Base-by-base conservation (phyloP, 2,329 filamentous ascomycete species). In the Arachnomyces sp. region DNA sequence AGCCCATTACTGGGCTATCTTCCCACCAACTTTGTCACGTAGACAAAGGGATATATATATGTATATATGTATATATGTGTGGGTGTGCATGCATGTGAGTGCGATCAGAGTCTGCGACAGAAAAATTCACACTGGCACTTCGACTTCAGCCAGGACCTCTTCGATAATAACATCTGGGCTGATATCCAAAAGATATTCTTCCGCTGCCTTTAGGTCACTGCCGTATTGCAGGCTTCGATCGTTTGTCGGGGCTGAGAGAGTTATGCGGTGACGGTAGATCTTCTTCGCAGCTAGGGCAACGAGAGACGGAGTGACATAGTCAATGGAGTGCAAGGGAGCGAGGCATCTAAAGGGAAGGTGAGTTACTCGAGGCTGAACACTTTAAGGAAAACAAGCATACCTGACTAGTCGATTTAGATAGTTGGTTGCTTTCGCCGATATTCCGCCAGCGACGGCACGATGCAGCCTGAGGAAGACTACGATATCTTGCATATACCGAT, bases 201-300 rank as follows among this genome's bases (percentile, higher is more conserved):
- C 71, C 1, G 95, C 77, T 3, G 84, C 83, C 20, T 74, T 71
- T 0, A 82, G 50, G 39, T 83, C 79, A 59, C 90, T 95, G 0
- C 92, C 92, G 79, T 93, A 98, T 59, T 94, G 86, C 68, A 94
- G 74, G 58, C 88, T 95, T 35, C 88, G 74, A 65, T 96, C 92
- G 42, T 79, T 77, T 45, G 78, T 74, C 1, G 85, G 74, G 1
- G 66, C 63, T 0, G 82, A 77, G 40, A 95, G 74, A 11, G 76
- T 63, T 25, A 98, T 79, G 7, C 88, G 81, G 64, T 98, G 92
- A 13, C 83, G 72, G 56, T 94, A 98, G 16, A 94, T 76, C 65
- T 96, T 96, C 45, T 78, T 78, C 2, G 82, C 81, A 4, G 92
- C 92, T 34, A 98, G 70, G 6, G 74, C 78, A 14, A 95, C 81